Evolutionary conservation across 2,329 filamentous ascomycete species (phyloP).

Genomic region (Lasiodiplodia citricola): DNA sequence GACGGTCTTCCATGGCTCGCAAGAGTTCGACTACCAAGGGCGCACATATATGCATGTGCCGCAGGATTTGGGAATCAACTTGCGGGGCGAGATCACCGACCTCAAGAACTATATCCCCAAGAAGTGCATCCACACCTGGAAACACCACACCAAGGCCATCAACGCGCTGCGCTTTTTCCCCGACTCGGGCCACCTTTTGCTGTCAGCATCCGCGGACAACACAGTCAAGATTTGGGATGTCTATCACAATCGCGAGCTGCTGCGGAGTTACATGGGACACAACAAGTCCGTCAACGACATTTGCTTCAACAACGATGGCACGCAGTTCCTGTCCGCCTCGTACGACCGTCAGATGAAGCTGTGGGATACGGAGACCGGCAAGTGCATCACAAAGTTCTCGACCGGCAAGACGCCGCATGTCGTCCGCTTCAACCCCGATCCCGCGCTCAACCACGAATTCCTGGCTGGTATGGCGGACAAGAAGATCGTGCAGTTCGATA

Average conservation of each 20-base stretch:
- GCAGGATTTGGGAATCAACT: constrained; percentile 57
- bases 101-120: constrained; percentile 92
- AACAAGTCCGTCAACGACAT: constrained; percentile 88
- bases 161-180: constrained; percentile 92
- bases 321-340: constrained; percentile 85
- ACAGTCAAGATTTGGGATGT: constrained; percentile 95
- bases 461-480: constrained; percentile 97
- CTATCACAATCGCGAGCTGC: constrained; percentile 84
- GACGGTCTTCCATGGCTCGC: constrained; percentile 81
- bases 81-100: constrained; percentile 80
- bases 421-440: constrained; percentile 86
- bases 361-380: constrained; percentile 96
- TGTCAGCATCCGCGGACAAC: constrained; percentile 87
- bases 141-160: constrained; percentile 77
- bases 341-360: constrained; percentile 97
- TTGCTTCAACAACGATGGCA: constrained; percentile 82
- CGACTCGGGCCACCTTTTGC: constrained; percentile 80
- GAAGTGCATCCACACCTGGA: constrained; percentile 91
- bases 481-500: constrained; percentile 98
- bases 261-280: constrained; percentile 92
- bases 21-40: constrained; percentile 90
- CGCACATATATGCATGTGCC: constrained; percentile 98
- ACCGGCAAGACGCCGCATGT: constrained; percentile 96
- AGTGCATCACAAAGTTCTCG: constrained; percentile 85
- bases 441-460: constrained; percentile 83